Evolutionary conservation across 805 yeast species (phyloP).

Genomic region (Ogataea henricii): DNA sequence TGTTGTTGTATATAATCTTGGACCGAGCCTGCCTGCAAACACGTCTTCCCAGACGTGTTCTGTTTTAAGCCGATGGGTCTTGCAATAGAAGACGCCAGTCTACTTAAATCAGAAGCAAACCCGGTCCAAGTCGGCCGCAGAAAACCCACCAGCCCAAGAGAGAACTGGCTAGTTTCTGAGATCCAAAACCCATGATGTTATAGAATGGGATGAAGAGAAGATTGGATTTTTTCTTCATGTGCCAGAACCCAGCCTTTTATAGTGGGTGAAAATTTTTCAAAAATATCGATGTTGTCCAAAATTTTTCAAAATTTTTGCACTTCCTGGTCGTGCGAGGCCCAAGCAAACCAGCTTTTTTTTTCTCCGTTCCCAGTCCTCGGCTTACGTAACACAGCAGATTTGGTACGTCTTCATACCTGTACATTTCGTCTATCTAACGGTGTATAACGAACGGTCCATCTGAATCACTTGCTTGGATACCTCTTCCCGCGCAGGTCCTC

Average conservation of each 20-base stretch:
- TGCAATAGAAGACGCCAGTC: background rate
- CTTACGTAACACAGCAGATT: background rate
- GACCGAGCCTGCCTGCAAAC: background rate
- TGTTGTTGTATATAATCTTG: background rate
- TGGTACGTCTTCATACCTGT: too few species aligned
- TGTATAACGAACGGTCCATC: background rate
- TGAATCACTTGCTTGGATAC: background rate
- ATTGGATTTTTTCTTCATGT: too few species aligned
- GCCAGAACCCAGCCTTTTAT: background rate
- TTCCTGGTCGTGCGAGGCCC: background rate
- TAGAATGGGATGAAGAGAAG: too few species aligned
- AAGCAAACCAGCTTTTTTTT: too few species aligned
- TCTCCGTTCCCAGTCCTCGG: too few species aligned
- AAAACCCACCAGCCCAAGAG: background rate
- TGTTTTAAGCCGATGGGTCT: slow-evolving; percentile 6
- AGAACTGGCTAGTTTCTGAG: background rate
- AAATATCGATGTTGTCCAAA: too few species aligned
- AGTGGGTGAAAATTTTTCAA: slow-evolving; percentile 1
- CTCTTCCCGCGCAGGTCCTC: background rate
- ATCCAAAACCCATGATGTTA: slow-evolving; percentile 1
- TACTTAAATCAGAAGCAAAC: slow-evolving; percentile 3
- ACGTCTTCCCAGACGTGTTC: slow-evolving; percentile 13
- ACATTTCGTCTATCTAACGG: background rate
- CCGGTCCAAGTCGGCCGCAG: background rate
- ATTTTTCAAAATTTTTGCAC: too few species aligned